Conservation (phyloP, 352 stramenopile species). For the Ophiocytium majus region DNA sequence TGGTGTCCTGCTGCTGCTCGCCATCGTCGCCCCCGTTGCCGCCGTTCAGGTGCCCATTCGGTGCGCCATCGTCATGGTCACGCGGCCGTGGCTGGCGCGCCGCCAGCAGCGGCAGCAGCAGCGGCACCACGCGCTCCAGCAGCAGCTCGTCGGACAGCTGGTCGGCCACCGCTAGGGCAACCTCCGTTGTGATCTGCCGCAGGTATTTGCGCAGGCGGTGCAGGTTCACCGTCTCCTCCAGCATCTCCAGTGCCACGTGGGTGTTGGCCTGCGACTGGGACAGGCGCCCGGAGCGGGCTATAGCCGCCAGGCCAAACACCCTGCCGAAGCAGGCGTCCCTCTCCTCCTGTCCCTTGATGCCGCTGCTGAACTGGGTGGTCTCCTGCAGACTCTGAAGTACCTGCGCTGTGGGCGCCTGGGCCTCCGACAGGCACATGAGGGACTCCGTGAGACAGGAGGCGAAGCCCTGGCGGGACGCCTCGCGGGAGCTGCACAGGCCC, state of each 20-base stretch:
- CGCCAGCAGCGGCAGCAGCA: constrained; percentile 44
- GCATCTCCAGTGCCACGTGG: neutral
- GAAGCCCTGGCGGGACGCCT: constrained; percentile 80
- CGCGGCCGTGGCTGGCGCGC: constrained; percentile 4
- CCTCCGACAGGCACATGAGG: constrained; percentile 67
- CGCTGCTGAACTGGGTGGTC: constrained; percentile 72
- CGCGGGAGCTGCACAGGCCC: constrained; percentile 77
- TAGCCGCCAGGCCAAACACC: constrained; percentile 75
- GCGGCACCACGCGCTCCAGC: constrained; percentile 14
- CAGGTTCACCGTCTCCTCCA: constrained; percentile 37
- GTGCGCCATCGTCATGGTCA: no score
- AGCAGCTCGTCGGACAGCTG: constrained; percentile 14
- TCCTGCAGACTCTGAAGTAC: constrained; percentile 64
- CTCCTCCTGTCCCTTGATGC: constrained; percentile 85
- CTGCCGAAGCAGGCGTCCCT: constrained; percentile 83
- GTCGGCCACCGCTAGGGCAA: constrained; percentile 18
- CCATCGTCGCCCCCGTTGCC: neutral
- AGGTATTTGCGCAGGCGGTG: constrained; percentile 46
- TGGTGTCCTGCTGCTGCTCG: neutral
- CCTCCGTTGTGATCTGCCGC: constrained; percentile 37
- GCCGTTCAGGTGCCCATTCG: no score
- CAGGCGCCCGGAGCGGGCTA: constrained; percentile 72
- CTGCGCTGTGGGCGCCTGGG: constrained; percentile 46
- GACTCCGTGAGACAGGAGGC: constrained; percentile 64
- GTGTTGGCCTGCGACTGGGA: constrained; percentile 13